Percentiles rank a stretch among this genome's conserved stretches.
Evolutionary conservation across 73 alveolate species (phyloP).

Genomic region (Tetrahymena borealis): DNA sequence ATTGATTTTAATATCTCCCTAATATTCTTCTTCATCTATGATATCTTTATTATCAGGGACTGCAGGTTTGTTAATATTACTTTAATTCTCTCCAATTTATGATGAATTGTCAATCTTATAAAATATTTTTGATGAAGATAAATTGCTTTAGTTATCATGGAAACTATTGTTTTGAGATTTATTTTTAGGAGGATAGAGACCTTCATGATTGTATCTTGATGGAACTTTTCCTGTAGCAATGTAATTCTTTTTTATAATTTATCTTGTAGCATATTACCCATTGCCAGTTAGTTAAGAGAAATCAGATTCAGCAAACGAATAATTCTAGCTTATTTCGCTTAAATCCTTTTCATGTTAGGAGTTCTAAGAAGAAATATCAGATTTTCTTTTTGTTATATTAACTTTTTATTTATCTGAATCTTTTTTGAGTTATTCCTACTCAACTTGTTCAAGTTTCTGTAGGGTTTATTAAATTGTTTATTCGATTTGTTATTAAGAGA

Average conservation of each 20-base stretch:
- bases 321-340: background rate
- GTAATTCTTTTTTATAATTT: background rate
- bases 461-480: background rate
- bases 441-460: background rate
- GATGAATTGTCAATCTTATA: background rate
- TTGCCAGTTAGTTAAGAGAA: background rate
- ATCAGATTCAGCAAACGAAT: background rate
- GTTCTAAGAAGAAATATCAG: background rate
- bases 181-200: background rate
- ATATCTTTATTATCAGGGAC: background rate
- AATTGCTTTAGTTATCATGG: background rate
- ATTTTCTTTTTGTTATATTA: background rate
- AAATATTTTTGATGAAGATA: background rate
- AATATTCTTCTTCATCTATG: background rate
- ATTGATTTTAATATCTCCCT: background rate
- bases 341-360: background rate
- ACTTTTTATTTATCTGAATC: background rate
- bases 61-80: background rate
- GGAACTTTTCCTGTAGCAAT: background rate
- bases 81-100: background rate
- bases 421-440: background rate
- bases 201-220: background rate
- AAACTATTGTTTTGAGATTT: background rate
- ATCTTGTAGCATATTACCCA: background rate
- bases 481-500: background rate